Evolutionary conservation across 768 basidiomycete species (phyloP).

Genomic region (Boletus rex-veris): DNA sequence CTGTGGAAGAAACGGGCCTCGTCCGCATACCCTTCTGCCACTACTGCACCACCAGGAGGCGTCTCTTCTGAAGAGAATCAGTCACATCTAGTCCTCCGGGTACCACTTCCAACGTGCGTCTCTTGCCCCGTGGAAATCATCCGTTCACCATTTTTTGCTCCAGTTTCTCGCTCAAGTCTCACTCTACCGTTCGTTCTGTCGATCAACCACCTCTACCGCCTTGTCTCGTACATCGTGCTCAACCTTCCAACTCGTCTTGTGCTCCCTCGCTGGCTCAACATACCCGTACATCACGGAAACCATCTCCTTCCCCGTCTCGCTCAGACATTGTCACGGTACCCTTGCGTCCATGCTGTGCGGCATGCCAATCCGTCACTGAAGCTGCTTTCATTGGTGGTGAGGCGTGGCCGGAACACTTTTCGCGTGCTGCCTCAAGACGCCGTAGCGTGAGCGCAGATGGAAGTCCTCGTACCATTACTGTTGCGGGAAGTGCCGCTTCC

Average conservation of each 20-base stretch:
- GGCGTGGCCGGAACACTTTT: slow-evolving; percentile 61
- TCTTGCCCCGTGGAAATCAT: background rate
- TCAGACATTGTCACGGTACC: slow-evolving; percentile 53
- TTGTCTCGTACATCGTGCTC: slow-evolving; percentile 52
- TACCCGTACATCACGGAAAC: slow-evolving; percentile 19
- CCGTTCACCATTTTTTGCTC: background rate
- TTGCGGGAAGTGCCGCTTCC: slow-evolving; percentile 32
- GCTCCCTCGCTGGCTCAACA: slow-evolving; percentile 5
- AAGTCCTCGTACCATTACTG: slow-evolving; percentile 30
- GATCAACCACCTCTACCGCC: slow-evolving; percentile 42
- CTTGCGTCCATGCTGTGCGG: slow-evolving; percentile 65
- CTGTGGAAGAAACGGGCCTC: slow-evolving; percentile 51
- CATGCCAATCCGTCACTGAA: slow-evolving; percentile 60
- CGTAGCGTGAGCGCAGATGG: slow-evolving; percentile 42
- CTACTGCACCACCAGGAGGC: slow-evolving; percentile 23
- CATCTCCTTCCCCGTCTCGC: slow-evolving; percentile 34
- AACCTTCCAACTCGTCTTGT: slow-evolving; percentile 12
- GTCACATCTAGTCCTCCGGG: slow-evolving; percentile 47
- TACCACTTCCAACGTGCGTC: slow-evolving; percentile 60
- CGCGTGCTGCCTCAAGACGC: slow-evolving; percentile 57
- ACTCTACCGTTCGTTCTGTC: slow-evolving; percentile 38
- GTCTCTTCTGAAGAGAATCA: slow-evolving; percentile 36
- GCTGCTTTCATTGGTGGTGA: slow-evolving; percentile 52
- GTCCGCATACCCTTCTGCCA: slow-evolving; percentile 7
- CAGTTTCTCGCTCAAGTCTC: slow-evolving; percentile 44